Base-by-base conservation (phyloP, 78 protist genomes). In the Andalucia godoyi region DNA sequence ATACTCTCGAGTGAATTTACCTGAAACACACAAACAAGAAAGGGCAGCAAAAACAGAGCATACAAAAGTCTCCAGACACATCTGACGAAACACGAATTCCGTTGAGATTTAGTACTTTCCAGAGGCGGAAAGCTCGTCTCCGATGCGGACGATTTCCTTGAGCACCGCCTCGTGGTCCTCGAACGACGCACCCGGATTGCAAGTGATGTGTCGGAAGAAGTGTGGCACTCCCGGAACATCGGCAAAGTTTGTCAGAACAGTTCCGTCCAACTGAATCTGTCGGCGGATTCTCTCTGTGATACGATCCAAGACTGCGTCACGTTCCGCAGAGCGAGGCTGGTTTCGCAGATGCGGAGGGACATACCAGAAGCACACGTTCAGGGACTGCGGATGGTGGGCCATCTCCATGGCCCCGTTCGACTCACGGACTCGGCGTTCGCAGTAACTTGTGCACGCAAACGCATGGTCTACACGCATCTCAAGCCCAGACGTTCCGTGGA, bases 301-400 rank as follows among this genome's bases (percentile, higher is more conserved):
- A n/a, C n/a, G n/a, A n/a, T n/a, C n/a, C n/a, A n/a, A n/a, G n/a
- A n/a, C n/a, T n/a, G n/a, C n/a, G n/a, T n/a, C n/a, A n/a, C n/a
- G n/a, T n/a, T n/a, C n/a, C n/a, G n/a, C n/a, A n/a, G n/a, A 41
- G 18, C 61, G 4, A 8, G 29, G 38, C 29, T 7, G 47, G 34
- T 5, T 29, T 4, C 72, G 45, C 39, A 66, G 34, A 21, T 12
- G 12, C 1, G 53, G 41, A 2, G 81, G 81, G 2, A 55, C 9
- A 36, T 36, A 60, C 52, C 41, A 70, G 52, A 79, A 79, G 60
- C 77, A 72, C 27, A 79, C 68, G 42, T 72, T 65, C 49, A 42
- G 23, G 38, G 12, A 71, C 49, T 23, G 33, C 15, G 78, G 69
- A 32, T n/a, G 45, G 30, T 1, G n/a, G 9, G 66, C 66, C 0